Evolutionary conservation across 768 basidiomycete species (phyloP), one percentile per base, ranked within the genome.

Genomic region (Collybia sordida): DNA sequence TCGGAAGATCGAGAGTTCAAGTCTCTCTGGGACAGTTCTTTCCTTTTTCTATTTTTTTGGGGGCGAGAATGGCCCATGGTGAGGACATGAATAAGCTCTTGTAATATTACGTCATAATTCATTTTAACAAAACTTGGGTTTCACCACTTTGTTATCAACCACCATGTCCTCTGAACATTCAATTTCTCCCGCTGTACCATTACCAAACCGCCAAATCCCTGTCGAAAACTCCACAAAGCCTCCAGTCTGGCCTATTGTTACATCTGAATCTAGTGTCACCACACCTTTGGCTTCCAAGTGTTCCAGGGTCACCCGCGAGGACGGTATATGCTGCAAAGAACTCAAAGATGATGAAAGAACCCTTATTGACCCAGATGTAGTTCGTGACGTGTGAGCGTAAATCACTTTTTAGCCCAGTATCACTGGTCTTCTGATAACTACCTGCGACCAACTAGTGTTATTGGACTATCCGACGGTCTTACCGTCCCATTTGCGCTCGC

Each of bases 401-500:
- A 27, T 45, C 35, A 35, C 23, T 15, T 15, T 38, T 17, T 8
- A 45, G 40, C 28, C 34, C 37, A 6, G n/a, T 22, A 31, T 3
- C 31, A 14, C 45, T 44, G n/a, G 27, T 42, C 15, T 35, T 44
- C 1, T 36, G 18, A 12, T 51, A 23, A 47, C 42, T 31, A 28
- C 35, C 22, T 45, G 39, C 39, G 15, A 25, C 45, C 59, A 27
- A 37, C 11, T 60, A 92, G 91, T 42, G 81, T 94, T 41, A 93
- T 93, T 53, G 93, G 93, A n/a, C 82, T 93, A 7, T 90, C 88
- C 0, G 92, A 94, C 59, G 92, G 93, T 6, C 72, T 94, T 43
- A 95, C 93, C 0, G 92, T 96, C 1, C 93, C 93, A 0, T 96
- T 96, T 63, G 93, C 93, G 7, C 72, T 96, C 34, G 83, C 93